Conservation (phyloP, 2,329 filamentous ascomycete species). For the Epichloe sylvatica region DNA sequence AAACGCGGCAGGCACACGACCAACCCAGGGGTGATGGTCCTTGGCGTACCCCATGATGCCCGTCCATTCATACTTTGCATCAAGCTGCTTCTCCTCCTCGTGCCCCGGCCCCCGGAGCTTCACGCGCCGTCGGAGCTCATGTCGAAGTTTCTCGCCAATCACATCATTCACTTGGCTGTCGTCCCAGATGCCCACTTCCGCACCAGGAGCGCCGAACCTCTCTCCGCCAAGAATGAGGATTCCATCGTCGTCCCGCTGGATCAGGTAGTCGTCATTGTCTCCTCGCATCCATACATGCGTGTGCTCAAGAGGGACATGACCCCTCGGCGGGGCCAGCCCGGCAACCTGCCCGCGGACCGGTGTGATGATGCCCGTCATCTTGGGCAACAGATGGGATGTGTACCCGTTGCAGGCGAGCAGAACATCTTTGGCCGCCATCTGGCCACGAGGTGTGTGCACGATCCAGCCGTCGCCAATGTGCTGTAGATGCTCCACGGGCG, state of each 20-base stretch:
- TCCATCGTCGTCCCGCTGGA: slow-evolving; percentile 47
- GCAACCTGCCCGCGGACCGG: slow-evolving; percentile 65
- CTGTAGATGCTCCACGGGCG: slow-evolving; percentile 43
- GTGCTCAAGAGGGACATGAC: slow-evolving; percentile 29
- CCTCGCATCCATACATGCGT: slow-evolving; percentile 48
- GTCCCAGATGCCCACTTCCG: slow-evolving; percentile 38
- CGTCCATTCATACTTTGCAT: slow-evolving; percentile 54
- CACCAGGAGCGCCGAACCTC: slow-evolving; percentile 37
- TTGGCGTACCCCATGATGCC: slow-evolving; percentile 67
- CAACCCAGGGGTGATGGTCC: slow-evolving; percentile 58
- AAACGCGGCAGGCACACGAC: slow-evolving; percentile 40
- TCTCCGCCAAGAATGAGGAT: slow-evolving; percentile 61
- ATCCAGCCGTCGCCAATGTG: slow-evolving; percentile 33
- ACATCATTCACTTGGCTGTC: slow-evolving; percentile 43
- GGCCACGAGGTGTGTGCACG: slow-evolving; percentile 55
- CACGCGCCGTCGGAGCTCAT: slow-evolving; percentile 27
- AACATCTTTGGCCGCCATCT: slow-evolving; percentile 46
- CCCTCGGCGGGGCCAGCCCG: slow-evolving; percentile 43
- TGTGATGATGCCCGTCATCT: slow-evolving; percentile 56
- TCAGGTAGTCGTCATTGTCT: slow-evolving; percentile 53
- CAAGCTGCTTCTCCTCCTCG: slow-evolving; percentile 31
- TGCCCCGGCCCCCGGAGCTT: slow-evolving; percentile 23
- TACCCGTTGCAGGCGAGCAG: slow-evolving; percentile 77
- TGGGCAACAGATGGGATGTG: slow-evolving; percentile 59
- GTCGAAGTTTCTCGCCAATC: slow-evolving; percentile 42